Conservation (phyloP, 1,284 basidiomycete genomes). For the Tilletia walkeri region DNA sequence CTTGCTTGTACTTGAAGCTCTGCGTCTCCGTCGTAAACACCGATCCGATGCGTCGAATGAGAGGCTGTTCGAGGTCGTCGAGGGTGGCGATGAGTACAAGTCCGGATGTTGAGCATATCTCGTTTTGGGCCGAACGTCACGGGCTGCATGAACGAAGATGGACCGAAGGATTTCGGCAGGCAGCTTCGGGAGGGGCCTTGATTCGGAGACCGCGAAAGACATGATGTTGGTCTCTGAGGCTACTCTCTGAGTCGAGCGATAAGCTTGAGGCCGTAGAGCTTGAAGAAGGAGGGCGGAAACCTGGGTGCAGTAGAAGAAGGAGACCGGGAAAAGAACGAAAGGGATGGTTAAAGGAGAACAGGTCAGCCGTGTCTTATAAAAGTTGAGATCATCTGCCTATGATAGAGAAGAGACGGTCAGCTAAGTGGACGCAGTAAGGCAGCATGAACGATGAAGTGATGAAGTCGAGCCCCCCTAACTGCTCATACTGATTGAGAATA, state of each 20-base stretch:
- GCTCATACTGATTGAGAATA: too few species aligned
- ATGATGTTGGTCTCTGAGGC: not conserved
- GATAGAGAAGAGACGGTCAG: too few species aligned
- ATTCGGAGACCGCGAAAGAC: not conserved
- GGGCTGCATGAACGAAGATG: conserved; percentile 4
- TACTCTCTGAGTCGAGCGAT: not conserved
- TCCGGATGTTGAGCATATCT: not conserved
- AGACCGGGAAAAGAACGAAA: not conserved
- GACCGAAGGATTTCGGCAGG: not conserved
- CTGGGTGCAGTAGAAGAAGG: not conserved
- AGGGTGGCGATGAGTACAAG: not conserved
- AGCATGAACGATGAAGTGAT: too few species aligned
- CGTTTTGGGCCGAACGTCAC: not conserved
- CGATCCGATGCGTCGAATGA: not conserved
- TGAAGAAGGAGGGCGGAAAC: too few species aligned
- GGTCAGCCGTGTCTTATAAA: too few species aligned
- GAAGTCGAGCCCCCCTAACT: too few species aligned
- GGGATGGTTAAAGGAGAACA: not conserved
- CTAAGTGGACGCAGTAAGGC: too few species aligned
- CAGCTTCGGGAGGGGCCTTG: not conserved
- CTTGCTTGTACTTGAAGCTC: not conserved
- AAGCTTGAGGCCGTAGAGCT: not conserved
- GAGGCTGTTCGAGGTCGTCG: not conserved
- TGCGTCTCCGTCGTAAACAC: too few species aligned
- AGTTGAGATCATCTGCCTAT: too few species aligned